A percentile compares a stretch with the other conserved stretches of the same genome.
Evolutionary conservation across 2,329 filamentous ascomycete species (phyloP).

Genomic region (Lachnellula arida): DNA sequence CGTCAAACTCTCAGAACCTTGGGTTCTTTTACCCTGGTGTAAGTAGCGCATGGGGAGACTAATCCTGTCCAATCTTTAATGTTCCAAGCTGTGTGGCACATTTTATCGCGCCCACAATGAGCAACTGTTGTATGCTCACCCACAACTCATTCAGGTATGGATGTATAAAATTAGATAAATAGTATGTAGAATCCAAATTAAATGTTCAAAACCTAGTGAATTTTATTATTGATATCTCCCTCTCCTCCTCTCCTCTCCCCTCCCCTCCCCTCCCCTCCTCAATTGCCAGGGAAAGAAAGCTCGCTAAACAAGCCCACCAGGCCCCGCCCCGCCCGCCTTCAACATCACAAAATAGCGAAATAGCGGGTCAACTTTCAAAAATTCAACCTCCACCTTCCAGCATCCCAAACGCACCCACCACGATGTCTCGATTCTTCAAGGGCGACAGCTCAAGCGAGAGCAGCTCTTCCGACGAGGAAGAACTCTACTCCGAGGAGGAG

Average conservation of each 20-base stretch:
- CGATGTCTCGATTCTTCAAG: slow-evolving; percentile 96
- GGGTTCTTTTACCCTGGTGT: too few species aligned
- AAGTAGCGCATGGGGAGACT: too few species aligned
- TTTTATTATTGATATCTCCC: not conserved
- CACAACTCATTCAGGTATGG: not conserved
- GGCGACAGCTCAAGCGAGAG: slow-evolving; percentile 94
- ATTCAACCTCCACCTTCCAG: slow-evolving; percentile 6
- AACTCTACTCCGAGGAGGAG: slow-evolving; percentile 80
- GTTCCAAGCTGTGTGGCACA: too few species aligned
- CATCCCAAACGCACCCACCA: slow-evolving; percentile 35
- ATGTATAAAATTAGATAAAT: not conserved
- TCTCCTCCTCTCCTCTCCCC: too few species aligned
- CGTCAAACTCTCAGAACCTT: too few species aligned
- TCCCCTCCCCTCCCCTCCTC: too few species aligned
- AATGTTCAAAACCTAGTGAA: not conserved
- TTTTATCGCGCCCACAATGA: too few species aligned
- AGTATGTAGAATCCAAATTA: not conserved
- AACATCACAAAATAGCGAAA: slow-evolving; percentile 8
- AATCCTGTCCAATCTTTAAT: too few species aligned
- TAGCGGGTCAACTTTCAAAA: slow-evolving; percentile 1
- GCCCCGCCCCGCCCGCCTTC: not conserved
- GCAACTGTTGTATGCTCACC: too few species aligned
- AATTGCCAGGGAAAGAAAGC: too few species aligned
- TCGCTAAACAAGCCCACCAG: not conserved
- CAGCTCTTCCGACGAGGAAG: slow-evolving; percentile 90